Evolutionary conservation across 2,329 filamentous ascomycete genomes (phyloP), one percentile per base, ranked within the genome.

Genomic region (Pyricularia sp.): DNA sequence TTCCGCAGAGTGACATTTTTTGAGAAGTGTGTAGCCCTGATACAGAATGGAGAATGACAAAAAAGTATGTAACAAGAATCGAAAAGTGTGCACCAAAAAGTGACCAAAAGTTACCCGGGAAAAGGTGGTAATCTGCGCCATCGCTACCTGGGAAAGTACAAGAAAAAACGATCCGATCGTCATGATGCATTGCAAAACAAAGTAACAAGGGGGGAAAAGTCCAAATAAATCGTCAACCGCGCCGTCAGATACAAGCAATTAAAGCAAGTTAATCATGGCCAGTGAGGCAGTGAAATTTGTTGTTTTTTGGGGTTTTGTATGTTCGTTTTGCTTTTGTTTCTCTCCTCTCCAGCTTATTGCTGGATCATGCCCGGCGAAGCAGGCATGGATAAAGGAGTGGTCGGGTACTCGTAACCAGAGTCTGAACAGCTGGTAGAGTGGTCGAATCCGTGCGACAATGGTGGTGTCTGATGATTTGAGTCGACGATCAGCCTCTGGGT

Each of bases 361-460:
- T 76, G 77, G 14, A 83, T 78, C 76, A 85, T 79, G 73, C 84
- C 84, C 63, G 90, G 90, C 64, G 90, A 91, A 65, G 84, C 85
- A 36, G 89, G 89, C 86, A 92, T 89, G n/a, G 89, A 92, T 72
- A 90, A 81, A 70, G 90, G 90, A 68, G 90, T 92, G 63, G 86
- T 86, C 55, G 90, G 90, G 79, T 89, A 89, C 72, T 88, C 85
- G 75, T 86, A 88, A 71, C 84, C 81, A 73, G 76, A 76, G 69
- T 89, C 87, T 36, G 86, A 89, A 77, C 86, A 87, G 74, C 82
- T 84, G 70, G 85, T 81, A 68, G 89, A 92, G 77, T 88, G 86
- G 74, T 91, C 89, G 78, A 88, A 91, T 31, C 88, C 90, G 77
- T 91, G 89, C 75, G 89, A 91, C 74, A 93, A 86, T 76, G 91